Percentiles rank a stretch among this genome's conserved stretches.
Conservation (phyloP, 352 stramenopile species). For the Thalassiosira hispida region DNA sequence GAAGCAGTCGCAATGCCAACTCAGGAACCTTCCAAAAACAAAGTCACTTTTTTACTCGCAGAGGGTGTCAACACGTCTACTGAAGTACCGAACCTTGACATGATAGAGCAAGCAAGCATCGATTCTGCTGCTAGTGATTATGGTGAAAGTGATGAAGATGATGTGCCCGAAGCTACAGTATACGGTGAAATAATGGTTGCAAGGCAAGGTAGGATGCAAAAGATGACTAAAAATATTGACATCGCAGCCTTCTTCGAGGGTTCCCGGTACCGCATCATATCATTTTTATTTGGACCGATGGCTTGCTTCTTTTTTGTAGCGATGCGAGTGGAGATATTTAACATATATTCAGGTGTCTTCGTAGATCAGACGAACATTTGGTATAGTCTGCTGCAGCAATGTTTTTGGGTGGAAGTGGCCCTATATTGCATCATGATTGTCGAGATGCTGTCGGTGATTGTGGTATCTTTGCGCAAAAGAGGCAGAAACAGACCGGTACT, state of each 20-base stretch:
- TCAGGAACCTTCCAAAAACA: background rate
- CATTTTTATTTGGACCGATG: slow-evolving; percentile 54
- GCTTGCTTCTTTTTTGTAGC: slow-evolving; percentile 47
- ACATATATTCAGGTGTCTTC: slow-evolving; percentile 32
- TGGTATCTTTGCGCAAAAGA: slow-evolving; percentile 32
- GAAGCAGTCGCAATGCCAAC: background rate
- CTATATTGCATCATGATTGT: slow-evolving; percentile 50
- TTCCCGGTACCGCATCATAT: slow-evolving; percentile 38
- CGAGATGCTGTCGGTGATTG: slow-evolving; percentile 30
- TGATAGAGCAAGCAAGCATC: slow-evolving; percentile 17
- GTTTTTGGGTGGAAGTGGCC: slow-evolving; percentile 51
- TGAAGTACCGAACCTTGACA: background rate
- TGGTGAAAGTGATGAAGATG: slow-evolving; percentile 62
- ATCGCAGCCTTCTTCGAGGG: slow-evolving; percentile 33
- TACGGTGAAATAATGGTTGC: background rate
- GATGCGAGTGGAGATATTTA: slow-evolving; percentile 58
- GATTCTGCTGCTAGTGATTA: slow-evolving; percentile 46
- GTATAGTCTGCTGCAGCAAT: slow-evolving; percentile 5
- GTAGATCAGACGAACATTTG: slow-evolving; percentile 35
- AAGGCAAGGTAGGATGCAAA: slow-evolving; percentile 11
- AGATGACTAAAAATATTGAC: slow-evolving; percentile 11
- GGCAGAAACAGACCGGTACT: slow-evolving; percentile 12
- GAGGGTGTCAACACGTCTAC: no score
- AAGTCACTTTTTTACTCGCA: slow-evolving; percentile 6
- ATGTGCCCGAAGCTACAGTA: slow-evolving; percentile 43